Evolutionary conservation across 2,329 filamentous ascomycete genomes (phyloP).

Genomic region (Ophiostoma fasciatum): DNA sequence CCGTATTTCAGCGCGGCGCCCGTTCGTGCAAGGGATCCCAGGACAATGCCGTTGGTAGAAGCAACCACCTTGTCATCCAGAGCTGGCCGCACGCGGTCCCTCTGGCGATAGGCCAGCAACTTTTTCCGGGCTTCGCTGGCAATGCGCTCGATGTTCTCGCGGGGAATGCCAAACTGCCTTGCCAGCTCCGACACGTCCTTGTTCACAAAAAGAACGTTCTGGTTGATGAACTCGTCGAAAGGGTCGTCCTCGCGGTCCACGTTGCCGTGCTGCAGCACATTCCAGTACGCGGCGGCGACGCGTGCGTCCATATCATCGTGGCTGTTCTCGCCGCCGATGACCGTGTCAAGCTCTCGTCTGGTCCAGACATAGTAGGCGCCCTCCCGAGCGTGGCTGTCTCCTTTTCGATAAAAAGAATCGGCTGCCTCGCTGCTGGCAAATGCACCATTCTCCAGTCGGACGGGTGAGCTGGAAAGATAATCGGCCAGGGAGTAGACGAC

Average conservation of each 20-base stretch:
- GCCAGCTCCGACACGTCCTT: constrained; percentile 55
- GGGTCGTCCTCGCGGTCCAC: constrained; percentile 69
- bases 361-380: constrained; percentile 96
- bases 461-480: constrained; percentile 63
- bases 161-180: constrained; percentile 57
- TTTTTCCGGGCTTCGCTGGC: constrained; percentile 53
- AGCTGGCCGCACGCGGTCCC: constrained; percentile 58
- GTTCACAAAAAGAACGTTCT: constrained; percentile 70
- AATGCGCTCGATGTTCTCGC: constrained; percentile 51
- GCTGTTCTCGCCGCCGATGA: constrained; percentile 37
- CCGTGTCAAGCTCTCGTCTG: constrained; percentile 64
- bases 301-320: constrained; percentile 44
- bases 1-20: constrained; percentile 46
- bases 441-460: constrained; percentile 54
- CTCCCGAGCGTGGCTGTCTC: constrained; percentile 70
- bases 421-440: constrained; percentile 86
- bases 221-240: constrained; percentile 86
- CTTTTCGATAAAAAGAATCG: constrained; percentile 61
- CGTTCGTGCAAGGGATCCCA: constrained; percentile 65
- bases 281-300: constrained; percentile 72
- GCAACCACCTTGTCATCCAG: constrained; percentile 82
- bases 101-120: constrained; percentile 56
- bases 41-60: constrained; percentile 78
- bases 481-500: constrained; percentile 69
- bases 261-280: constrained; percentile 72